Conservation (phyloP, 495 filamentous ascomycete genomes). For the Lindgomyces ingoldianus region DNA sequence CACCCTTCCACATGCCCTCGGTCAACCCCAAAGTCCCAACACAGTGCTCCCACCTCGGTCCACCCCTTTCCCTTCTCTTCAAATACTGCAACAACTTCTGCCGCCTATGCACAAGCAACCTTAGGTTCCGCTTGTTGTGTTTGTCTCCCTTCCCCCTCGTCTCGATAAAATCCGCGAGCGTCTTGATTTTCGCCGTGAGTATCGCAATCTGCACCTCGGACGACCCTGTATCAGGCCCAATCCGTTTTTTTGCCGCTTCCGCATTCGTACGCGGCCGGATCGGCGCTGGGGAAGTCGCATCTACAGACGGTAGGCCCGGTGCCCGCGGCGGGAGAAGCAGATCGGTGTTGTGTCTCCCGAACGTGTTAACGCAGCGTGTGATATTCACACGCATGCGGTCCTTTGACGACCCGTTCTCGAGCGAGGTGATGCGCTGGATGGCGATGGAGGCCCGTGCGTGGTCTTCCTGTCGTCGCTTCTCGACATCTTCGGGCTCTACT, state of each 20-base stretch:
- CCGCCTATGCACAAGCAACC: constrained; percentile 80
- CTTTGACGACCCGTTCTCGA: constrained; percentile 72
- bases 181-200: constrained; percentile 88
- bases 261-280: constrained; percentile 35
- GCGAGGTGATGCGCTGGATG: constrained; percentile 70
- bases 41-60: constrained; percentile 82
- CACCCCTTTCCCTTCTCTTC: constrained; percentile 84
- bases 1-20: constrained; percentile 80
- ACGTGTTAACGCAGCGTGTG: constrained; percentile 77
- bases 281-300: not conserved
- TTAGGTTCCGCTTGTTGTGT: constrained; percentile 88
- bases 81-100: constrained; percentile 87
- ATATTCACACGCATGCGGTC: constrained; percentile 78
- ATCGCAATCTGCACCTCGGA: constrained; percentile 98
- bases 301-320: constrained; percentile 3
- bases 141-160: constrained; percentile 68
- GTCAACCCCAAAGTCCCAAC: constrained; percentile 79
- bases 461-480: constrained; percentile 33
- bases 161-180: constrained; percentile 64
- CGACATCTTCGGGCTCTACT: constrained; percentile 33
- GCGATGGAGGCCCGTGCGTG: constrained; percentile 64
- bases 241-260: constrained; percentile 61
- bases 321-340: constrained; percentile 58
- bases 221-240: constrained; percentile 87
- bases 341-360: constrained; percentile 93